phyloP scores from a whole-genome alignment of 768 basidiomycete species.

The Lentinula sp. region DNA sequence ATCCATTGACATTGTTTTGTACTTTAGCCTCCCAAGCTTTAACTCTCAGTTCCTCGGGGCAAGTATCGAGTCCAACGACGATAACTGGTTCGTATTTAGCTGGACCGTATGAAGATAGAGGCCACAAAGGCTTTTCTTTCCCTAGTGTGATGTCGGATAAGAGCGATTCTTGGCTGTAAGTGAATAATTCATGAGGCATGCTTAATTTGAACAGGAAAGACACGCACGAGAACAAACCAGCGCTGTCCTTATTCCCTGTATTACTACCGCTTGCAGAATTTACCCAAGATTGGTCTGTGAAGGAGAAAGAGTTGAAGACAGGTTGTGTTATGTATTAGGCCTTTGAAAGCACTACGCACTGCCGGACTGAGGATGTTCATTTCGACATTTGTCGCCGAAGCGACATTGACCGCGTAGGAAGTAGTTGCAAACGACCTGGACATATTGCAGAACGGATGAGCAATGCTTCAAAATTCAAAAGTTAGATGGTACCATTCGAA shows the following conservation, averaged over 20 bases:
- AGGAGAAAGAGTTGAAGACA: background rate
- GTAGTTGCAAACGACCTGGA: slow-evolving; percentile 53
- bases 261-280: slow-evolving; percentile 15
- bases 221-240: slow-evolving; percentile 34
- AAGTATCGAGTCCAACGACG: slow-evolving; percentile 62
- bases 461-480: background rate
- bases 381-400: slow-evolving; percentile 59
- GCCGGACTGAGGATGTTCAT: slow-evolving; percentile 59
- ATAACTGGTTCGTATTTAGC: slow-evolving; percentile 69
- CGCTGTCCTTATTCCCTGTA: slow-evolving; percentile 15
- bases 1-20: background rate
- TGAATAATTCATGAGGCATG: background rate
- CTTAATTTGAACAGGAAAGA: background rate
- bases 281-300: slow-evolving; percentile 35
- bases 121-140: slow-evolving; percentile 73
- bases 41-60: slow-evolving; percentile 72
- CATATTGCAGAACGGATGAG: background rate
- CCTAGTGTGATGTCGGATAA: slow-evolving; percentile 51
- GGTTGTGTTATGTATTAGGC: background rate
- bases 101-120: slow-evolving; percentile 72
- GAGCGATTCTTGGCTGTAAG: slow-evolving; percentile 53
- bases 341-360: slow-evolving; percentile 33
- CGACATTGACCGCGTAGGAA: slow-evolving; percentile 59
- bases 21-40: slow-evolving; percentile 49
- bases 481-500: background rate